Conservation (phyloP, 1,284 basidiomycete species). For the Inonotus hispidus region DNA sequence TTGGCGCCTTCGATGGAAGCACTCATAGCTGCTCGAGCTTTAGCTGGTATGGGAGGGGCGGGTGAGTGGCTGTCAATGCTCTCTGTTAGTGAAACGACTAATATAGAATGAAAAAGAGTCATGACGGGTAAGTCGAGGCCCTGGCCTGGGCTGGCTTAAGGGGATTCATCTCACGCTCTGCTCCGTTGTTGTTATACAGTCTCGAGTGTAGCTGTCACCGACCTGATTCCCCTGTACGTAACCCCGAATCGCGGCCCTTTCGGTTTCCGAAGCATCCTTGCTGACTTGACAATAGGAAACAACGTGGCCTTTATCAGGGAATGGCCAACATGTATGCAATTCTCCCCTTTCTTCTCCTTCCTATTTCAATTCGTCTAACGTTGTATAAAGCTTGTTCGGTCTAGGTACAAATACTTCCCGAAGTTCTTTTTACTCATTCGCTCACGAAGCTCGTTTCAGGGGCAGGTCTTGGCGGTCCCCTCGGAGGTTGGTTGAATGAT, state of each 20-base stretch:
- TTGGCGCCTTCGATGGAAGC: constrained; percentile 77
- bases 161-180: too few species aligned
- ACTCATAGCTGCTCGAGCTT: constrained; percentile 74
- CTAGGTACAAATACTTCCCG: constrained; percentile 38
- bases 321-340: constrained; percentile 73
- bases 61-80: constrained; percentile 44
- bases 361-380: neutral
- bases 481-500: constrained; percentile 86
- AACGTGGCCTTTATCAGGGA: constrained; percentile 85
- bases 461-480: constrained; percentile 84
- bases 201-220: constrained; percentile 69
- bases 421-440: neutral
- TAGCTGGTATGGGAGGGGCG: constrained; percentile 92
- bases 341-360: constrained; percentile 12
- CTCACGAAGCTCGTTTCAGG: constrained; percentile 8
- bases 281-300: constrained; percentile 47
- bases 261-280: neutral
- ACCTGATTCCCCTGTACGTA: constrained; percentile 76
- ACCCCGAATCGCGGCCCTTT: constrained; percentile 10
- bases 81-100: constrained; percentile 20
- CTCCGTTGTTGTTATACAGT: too few species aligned
- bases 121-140: constrained; percentile 64
- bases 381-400: constrained; percentile 56
- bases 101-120: constrained; percentile 39
- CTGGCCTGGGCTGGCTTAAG: too few species aligned